phyloP scores from a whole-genome alignment of 2,329 filamentous ascomycete genomes.

The Claviceps quebecensis region DNA sequence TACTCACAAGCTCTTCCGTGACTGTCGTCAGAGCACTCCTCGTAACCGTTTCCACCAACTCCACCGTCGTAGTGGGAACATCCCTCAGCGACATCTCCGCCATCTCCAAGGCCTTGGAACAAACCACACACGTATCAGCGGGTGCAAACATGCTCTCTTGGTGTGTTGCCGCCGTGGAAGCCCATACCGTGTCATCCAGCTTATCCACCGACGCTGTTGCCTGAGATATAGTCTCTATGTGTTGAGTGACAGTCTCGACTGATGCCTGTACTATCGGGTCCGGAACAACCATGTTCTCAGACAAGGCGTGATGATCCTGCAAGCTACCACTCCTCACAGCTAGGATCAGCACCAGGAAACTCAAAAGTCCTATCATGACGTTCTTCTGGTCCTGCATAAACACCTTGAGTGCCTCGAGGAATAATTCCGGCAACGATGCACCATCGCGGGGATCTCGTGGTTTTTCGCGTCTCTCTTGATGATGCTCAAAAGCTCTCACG shows the following conservation, averaged over 20 bases:
- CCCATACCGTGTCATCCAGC: slow-evolving; percentile 13
- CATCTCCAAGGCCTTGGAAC: slow-evolving; percentile 6
- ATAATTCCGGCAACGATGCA: slow-evolving; percentile 38
- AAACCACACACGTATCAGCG: slow-evolving; percentile 12
- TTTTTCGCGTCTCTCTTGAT: slow-evolving; percentile 17
- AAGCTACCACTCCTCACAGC: slow-evolving; percentile 22
- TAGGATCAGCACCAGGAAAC: slow-evolving; percentile 38
- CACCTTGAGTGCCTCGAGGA: slow-evolving; percentile 39
- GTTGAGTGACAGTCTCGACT: not conserved
- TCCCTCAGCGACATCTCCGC: not conserved
- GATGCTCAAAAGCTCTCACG: slow-evolving; percentile 16
- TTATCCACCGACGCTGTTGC: not conserved
- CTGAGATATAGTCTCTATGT: not conserved
- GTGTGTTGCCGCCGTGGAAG: slow-evolving; percentile 10
- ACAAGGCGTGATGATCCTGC: slow-evolving; percentile 6
- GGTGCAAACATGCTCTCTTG: slow-evolving; percentile 5
- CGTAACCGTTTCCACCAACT: slow-evolving; percentile 3
- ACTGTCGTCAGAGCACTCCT: slow-evolving; percentile 16
- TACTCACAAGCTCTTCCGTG: slow-evolving; percentile 11
- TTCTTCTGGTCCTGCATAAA: slow-evolving; percentile 45
- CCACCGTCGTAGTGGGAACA: slow-evolving; percentile 2
- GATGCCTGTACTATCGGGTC: not conserved
- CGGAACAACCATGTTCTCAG: not conserved
- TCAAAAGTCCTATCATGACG: slow-evolving; percentile 39
- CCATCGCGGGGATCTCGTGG: slow-evolving; percentile 20